Percentiles rank a stretch among this genome's conserved stretches.
Conservation (phyloP, 768 basidiomycete species). For the Coprinopsis marcescibilis region DNA sequence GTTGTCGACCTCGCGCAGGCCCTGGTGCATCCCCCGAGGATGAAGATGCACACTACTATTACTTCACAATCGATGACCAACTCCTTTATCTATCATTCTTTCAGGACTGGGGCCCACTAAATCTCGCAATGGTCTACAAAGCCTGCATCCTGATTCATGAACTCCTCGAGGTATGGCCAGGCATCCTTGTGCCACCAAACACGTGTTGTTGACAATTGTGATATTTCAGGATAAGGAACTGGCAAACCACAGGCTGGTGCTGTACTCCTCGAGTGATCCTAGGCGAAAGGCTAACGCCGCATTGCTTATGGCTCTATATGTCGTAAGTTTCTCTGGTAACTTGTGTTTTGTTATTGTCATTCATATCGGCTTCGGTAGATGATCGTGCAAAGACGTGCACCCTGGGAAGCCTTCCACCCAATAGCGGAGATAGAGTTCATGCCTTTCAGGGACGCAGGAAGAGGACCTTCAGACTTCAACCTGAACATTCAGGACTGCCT, state of each 20-base stretch:
- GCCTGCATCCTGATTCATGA: slow-evolving; percentile 90
- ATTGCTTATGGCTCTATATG: slow-evolving; percentile 87
- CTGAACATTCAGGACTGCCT: slow-evolving; percentile 90
- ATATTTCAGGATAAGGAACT: slow-evolving; percentile 65
- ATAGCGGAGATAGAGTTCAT: slow-evolving; percentile 90
- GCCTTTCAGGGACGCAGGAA: slow-evolving; percentile 94
- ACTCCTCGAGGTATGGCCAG: slow-evolving; percentile 62
- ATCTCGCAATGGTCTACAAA: slow-evolving; percentile 90
- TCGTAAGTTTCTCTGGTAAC: slow-evolving; percentile 47
- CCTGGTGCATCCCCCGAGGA: slow-evolving; percentile 68
- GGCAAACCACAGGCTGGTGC: slow-evolving; percentile 65
- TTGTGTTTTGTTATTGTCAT: slow-evolving; percentile 10
- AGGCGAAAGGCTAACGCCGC: slow-evolving; percentile 91
- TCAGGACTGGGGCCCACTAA: slow-evolving; percentile 91
- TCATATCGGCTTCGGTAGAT: slow-evolving; percentile 46
- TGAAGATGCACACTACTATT: slow-evolving; percentile 66
- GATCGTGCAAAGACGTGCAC: slow-evolving; percentile 84
- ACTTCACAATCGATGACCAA: slow-evolving; percentile 91
- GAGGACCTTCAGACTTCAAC: slow-evolving; percentile 88
- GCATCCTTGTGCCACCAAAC: slow-evolving; percentile 32
- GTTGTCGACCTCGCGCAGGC: slow-evolving; percentile 52
- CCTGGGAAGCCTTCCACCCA: slow-evolving; percentile 94
- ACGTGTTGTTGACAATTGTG: slow-evolving; percentile 23
- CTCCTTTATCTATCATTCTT: slow-evolving; percentile 91
- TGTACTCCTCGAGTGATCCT: slow-evolving; percentile 86